Evolutionary conservation across 352 stramenopile species (phyloP).

Genomic region (Phytophthora idaei): DNA sequence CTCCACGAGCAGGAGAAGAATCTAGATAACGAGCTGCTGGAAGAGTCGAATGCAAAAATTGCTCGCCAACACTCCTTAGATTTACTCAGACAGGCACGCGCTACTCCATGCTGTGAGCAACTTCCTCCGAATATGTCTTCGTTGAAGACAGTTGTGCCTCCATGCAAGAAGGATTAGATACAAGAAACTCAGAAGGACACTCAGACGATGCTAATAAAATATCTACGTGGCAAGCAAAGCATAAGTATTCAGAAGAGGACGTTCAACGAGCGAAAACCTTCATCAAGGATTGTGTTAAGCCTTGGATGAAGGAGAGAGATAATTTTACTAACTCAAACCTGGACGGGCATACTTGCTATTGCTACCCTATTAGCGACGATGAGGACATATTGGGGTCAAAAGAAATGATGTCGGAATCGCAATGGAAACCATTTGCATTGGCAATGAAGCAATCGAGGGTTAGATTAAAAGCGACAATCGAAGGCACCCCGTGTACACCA

Average conservation of each 20-base stretch:
- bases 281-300: too few species aligned
- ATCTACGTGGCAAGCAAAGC: too few species aligned
- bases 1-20: not conserved
- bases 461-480: too few species aligned
- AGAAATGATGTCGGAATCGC: too few species aligned
- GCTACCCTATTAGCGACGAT: too few species aligned
- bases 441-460: too few species aligned
- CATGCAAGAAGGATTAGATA: not conserved
- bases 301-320: too few species aligned
- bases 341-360: not conserved
- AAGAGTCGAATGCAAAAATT: conserved; percentile 1
- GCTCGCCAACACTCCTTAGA: not conserved
- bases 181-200: not conserved
- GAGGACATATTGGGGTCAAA: too few species aligned
- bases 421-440: too few species aligned
- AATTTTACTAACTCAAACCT: not conserved
- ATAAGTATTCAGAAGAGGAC: too few species aligned
- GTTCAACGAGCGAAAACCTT: too few species aligned
- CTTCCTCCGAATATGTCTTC: conserved; percentile 5
- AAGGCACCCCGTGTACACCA: too few species aligned
- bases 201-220: conserved; percentile 3
- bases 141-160: not conserved
- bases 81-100: not conserved
- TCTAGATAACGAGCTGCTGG: not conserved
- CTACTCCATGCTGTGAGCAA: not conserved